phyloP scores from a whole-genome alignment of 495 filamentous ascomycete genomes.

The Penicillium alfredii region DNA sequence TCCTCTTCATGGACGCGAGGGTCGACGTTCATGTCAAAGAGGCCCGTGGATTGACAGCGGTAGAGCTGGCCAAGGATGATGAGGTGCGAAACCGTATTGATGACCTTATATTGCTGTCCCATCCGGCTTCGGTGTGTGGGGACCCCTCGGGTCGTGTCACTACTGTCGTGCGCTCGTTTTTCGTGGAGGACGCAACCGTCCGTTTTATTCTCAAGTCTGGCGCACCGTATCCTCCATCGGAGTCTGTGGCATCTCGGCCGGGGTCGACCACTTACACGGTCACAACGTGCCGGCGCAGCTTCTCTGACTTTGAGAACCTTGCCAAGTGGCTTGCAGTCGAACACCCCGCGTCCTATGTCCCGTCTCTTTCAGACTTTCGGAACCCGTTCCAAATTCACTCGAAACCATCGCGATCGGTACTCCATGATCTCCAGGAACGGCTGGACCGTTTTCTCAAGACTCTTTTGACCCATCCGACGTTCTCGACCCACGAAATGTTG shows the following conservation, averaged over 20 bases:
- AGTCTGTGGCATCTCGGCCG: slow-evolving; percentile 32
- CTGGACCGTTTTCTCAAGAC: slow-evolving; percentile 83
- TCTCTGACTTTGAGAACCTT: slow-evolving; percentile 87
- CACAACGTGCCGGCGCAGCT: slow-evolving; percentile 86
- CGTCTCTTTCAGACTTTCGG: slow-evolving; percentile 68
- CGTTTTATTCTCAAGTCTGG: slow-evolving; percentile 92
- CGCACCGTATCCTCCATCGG: slow-evolving; percentile 39
- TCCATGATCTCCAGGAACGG: slow-evolving; percentile 81
- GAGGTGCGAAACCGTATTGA: slow-evolving; percentile 95
- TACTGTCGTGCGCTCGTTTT: slow-evolving; percentile 92
- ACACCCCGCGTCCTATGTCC: slow-evolving; percentile 92
- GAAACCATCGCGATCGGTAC: slow-evolving; percentile 76
- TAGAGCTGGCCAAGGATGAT: slow-evolving; percentile 97
- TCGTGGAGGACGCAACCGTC: slow-evolving; percentile 93
- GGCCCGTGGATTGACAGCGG: slow-evolving; percentile 82
- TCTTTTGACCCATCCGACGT: slow-evolving; percentile 83
- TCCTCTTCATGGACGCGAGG: slow-evolving; percentile 77
- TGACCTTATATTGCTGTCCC: slow-evolving; percentile 80
- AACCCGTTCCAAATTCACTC: slow-evolving; percentile 91
- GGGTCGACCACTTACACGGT: slow-evolving; percentile 68
- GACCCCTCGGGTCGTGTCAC: slow-evolving; percentile 76
- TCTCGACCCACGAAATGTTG: slow-evolving; percentile 92
- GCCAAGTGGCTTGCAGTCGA: slow-evolving; percentile 82
- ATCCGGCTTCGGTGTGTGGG: slow-evolving; percentile 37
- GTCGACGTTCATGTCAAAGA: slow-evolving; percentile 85